Conservation (phyloP, 176 grass and related monocot genomes). For the Cymbopogon citratus region DNA sequence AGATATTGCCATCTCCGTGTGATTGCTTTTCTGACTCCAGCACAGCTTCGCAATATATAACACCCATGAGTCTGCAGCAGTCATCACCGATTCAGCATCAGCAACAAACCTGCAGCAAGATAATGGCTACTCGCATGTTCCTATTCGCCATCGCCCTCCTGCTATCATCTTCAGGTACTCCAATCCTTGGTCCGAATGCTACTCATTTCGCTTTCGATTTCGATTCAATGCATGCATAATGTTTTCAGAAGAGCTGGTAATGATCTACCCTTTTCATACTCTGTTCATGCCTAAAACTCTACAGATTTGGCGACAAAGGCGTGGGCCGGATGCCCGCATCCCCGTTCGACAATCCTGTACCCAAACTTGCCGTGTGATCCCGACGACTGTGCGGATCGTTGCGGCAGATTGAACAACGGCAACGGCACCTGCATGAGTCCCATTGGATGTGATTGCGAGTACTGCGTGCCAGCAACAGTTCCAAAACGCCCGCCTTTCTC, state of each 20-base stretch:
- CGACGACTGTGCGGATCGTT: neutral
- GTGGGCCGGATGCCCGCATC: neutral
- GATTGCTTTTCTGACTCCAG: neutral
- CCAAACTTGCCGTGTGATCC: neutral
- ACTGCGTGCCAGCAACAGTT: neutral
- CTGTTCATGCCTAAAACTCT: neutral
- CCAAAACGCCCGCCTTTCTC: neutral
- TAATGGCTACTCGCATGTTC: neutral
- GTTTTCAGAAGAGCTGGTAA: no score
- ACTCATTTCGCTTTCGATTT: neutral
- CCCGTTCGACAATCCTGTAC: neutral
- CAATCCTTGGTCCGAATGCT: no score
- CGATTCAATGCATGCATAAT: no score
- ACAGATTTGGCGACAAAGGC: neutral
- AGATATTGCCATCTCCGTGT: neutral
- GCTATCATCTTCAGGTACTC: conserved; percentile 13
- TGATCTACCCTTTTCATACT: no score
- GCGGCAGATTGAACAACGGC: neutral
- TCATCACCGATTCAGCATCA: neutral
- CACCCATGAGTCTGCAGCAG: neutral
- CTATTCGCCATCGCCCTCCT: conserved; percentile 15
- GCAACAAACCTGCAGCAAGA: neutral
- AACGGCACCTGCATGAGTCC: neutral
- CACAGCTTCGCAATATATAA: neutral
- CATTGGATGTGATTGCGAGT: conserved; percentile 29